A percentile compares a stretch with the other conserved stretches of the same genome.
phyloP scores from a whole-genome alignment of 225 moss, liverwort and hornwort genomes.

The Antitrichia curtipendula region DNA sequence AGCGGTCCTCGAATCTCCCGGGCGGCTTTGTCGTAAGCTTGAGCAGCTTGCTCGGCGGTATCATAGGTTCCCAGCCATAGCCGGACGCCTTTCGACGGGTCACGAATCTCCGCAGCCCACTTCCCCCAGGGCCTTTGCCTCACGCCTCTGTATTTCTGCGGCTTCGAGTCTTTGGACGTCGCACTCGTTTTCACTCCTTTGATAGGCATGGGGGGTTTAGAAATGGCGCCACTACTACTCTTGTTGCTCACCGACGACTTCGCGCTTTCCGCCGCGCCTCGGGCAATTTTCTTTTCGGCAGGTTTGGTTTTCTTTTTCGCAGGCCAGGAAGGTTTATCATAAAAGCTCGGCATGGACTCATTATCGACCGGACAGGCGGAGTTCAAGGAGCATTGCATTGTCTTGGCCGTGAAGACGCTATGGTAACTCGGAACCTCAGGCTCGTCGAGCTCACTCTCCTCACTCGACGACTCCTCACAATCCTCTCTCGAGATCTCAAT shows the following conservation, averaged over 20 bases:
- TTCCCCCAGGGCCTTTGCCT: slow-evolving; percentile 49
- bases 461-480: background rate
- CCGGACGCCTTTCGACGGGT: slow-evolving; percentile 44
- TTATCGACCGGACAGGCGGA: slow-evolving; percentile 7
- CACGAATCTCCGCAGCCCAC: slow-evolving; percentile 57
- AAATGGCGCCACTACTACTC: background rate
- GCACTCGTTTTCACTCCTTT: background rate
- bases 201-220: background rate
- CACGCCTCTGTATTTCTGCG: slow-evolving; percentile 33
- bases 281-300: background rate
- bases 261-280: background rate
- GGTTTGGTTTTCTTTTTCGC: background rate
- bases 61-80: slow-evolving; percentile 47
- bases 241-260: background rate
- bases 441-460: slow-evolving; percentile 42
- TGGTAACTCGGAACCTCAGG: slow-evolving; percentile 32
- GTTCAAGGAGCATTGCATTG: slow-evolving; percentile 41
- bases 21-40: slow-evolving; percentile 39
- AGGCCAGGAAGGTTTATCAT: slow-evolving; percentile 4
- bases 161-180: background rate
- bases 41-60: slow-evolving; percentile 39
- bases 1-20: slow-evolving; percentile 40
- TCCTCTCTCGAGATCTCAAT: slow-evolving; percentile 6
- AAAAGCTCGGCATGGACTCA: slow-evolving; percentile 1
- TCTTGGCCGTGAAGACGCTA: slow-evolving; percentile 19